A percentile compares a stretch with the other conserved stretches of the same genome.
Evolutionary conservation across 169 alveolate genomes (phyloP).

Genomic region (Cryptosporidium parvum): DNA sequence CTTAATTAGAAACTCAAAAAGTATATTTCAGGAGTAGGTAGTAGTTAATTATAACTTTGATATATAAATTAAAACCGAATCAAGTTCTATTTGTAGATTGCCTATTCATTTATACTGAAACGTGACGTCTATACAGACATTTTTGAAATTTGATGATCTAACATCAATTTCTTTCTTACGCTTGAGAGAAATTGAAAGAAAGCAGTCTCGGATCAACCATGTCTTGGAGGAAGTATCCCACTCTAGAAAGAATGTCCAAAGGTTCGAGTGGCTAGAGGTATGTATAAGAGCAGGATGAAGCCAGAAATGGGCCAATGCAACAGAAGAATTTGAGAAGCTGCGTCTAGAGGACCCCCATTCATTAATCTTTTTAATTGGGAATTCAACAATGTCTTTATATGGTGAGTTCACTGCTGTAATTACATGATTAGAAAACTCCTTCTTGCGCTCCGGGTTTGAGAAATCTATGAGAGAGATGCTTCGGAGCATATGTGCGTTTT

Average conservation of each 20-base stretch:
- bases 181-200: conserved; percentile 19
- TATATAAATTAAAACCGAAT: background rate
- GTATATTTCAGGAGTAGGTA: background rate
- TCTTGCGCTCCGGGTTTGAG: conserved; percentile 54
- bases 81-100: background rate
- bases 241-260: conserved; percentile 58
- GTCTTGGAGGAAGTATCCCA: conserved; percentile 28
- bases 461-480: conserved; percentile 53
- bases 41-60: background rate
- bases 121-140: conserved; percentile 11
- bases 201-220: conserved; percentile 53
- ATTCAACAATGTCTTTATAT: conserved; percentile 58
- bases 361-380: conserved; percentile 47
- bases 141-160: conserved; percentile 25
- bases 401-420: conserved; percentile 50
- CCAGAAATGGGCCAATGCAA: conserved; percentile 69
- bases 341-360: conserved; percentile 44
- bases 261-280: conserved; percentile 25
- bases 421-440: background rate
- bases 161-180: conserved; percentile 23
- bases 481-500: conserved; percentile 29
- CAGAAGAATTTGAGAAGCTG: conserved; percentile 15
- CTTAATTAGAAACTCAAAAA: background rate
- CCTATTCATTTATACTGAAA: conserved; percentile 31
- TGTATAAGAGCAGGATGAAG: conserved; percentile 60